These are phyloP conservation scores for Fusarium subglutinans DNA, from an alignment of 2,329 filamentous ascomycete species.

Conservation along the genomic window DNA sequence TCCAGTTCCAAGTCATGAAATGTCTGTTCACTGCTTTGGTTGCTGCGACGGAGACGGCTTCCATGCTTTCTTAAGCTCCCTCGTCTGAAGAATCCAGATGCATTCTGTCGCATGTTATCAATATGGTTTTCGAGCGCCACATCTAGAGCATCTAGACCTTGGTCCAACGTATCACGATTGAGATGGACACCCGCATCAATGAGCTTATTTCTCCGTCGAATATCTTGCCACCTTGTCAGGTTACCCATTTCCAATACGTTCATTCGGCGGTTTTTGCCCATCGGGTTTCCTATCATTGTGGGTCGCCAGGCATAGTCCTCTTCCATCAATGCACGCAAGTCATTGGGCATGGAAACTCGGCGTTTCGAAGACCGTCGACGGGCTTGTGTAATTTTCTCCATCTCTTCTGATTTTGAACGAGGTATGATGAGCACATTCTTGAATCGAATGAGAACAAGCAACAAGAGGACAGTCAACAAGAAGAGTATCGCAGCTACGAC, in stretches of 20 bases:
- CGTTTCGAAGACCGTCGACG: slow-evolving; percentile 60
- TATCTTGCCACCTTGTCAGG: slow-evolving; percentile 77
- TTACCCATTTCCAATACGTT: slow-evolving; percentile 75
- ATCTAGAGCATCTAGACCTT: slow-evolving; percentile 50
- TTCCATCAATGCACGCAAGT: slow-evolving; percentile 53
- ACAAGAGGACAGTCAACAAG: slow-evolving; percentile 69
- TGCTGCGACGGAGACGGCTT: slow-evolving; percentile 41
- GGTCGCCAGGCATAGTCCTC: slow-evolving; percentile 73
- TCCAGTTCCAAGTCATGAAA: slow-evolving; percentile 46
- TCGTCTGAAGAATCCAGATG: slow-evolving; percentile 45
- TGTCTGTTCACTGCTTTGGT: slow-evolving; percentile 43
- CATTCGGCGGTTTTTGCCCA: slow-evolving; percentile 73
- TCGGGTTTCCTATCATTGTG: slow-evolving; percentile 76
- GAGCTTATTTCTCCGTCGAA: slow-evolving; percentile 67
- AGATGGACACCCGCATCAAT: slow-evolving; percentile 57
- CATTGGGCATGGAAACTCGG: slow-evolving; percentile 53
- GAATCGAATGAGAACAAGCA: slow-evolving; percentile 70
- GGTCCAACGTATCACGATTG: slow-evolving; percentile 49
- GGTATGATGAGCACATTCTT: slow-evolving; percentile 75
- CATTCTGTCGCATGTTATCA: slow-evolving; percentile 47
- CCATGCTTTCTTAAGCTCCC: slow-evolving; percentile 40
- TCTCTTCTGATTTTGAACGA: slow-evolving; percentile 63
- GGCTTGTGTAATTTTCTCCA: slow-evolving; percentile 61
- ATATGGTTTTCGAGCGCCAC: slow-evolving; percentile 51
- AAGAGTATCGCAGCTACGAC: slow-evolving; percentile 75